phyloP scores from a whole-genome alignment of 106 monocot genomes.

The Agapanthus africanus region DNA sequence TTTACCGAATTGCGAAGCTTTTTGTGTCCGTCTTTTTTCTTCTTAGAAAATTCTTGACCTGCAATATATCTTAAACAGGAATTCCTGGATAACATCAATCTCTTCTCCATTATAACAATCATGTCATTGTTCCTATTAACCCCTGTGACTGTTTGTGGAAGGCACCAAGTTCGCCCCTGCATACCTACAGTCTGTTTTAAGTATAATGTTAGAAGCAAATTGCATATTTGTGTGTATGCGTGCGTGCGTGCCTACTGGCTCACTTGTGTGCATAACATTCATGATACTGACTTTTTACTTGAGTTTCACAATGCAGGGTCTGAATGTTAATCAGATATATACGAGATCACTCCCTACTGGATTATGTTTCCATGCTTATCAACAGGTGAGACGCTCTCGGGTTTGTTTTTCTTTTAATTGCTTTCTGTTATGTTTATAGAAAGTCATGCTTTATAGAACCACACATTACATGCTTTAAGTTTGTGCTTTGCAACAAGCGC shows the following conservation, averaged over 20 bases:
- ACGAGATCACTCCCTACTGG: slow-evolving; percentile 57
- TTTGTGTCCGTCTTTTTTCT: too few species aligned
- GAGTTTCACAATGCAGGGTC: slow-evolving; percentile 53
- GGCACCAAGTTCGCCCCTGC: slow-evolving; percentile 76
- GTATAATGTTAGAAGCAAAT: slow-evolving; percentile 25
- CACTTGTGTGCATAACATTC: too few species aligned
- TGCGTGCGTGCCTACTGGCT: neutral
- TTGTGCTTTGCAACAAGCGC: too few species aligned
- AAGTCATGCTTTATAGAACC: too few species aligned
- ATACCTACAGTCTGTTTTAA: slow-evolving; percentile 65
- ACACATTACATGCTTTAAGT: too few species aligned
- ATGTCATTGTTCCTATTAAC: slow-evolving; percentile 64
- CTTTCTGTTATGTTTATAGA: too few species aligned
- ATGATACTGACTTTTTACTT: too few species aligned
- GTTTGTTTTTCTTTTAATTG: too few species aligned
- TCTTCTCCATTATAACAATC: slow-evolving; percentile 91
- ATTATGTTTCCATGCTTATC: slow-evolving; percentile 95
- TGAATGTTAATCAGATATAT: slow-evolving; percentile 73
- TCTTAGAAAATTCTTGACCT: too few species aligned
- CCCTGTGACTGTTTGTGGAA: slow-evolving; percentile 58
- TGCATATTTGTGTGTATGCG: too few species aligned
- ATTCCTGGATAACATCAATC: slow-evolving; percentile 86
- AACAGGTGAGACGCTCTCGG: too few species aligned
- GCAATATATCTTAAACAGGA: slow-evolving; percentile 55
- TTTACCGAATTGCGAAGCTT: too few species aligned